Evolutionary conservation across 306 rosid species (phyloP).

Genomic region (Cicer cuneatum): DNA sequence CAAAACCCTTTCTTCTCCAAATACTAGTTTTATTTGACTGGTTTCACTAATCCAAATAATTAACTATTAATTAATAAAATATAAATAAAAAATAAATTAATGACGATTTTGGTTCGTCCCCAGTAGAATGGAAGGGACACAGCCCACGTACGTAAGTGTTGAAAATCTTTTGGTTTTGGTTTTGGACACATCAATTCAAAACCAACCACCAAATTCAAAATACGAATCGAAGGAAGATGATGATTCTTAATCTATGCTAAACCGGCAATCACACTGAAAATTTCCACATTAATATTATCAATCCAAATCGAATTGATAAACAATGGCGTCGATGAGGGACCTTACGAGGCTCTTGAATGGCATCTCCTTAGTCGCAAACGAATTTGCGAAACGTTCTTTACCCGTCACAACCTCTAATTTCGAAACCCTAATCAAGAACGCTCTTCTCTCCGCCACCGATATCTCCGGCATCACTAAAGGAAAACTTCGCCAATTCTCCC

Average conservation of each 20-base stretch:
- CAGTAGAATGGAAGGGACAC: slow-evolving; percentile 24
- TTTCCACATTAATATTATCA: not conserved
- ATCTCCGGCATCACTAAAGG: slow-evolving; percentile 84
- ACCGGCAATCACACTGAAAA: not conserved
- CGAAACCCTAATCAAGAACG: slow-evolving; percentile 59
- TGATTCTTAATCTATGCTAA: not conserved
- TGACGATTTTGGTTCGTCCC: not conserved
- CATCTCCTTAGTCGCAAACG: slow-evolving; percentile 71
- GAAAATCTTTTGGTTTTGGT: not conserved
- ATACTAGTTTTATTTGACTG: too few relatives aligned
- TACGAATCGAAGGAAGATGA: not conserved
- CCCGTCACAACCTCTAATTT: slow-evolving; percentile 51
- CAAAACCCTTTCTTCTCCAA: too few relatives aligned
- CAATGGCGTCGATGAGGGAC: slow-evolving; percentile 49
- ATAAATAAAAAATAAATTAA: not conserved
- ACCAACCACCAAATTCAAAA: slow-evolving; percentile 32
- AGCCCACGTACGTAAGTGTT: slow-evolving; percentile 33
- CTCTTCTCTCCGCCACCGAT: slow-evolving; percentile 72
- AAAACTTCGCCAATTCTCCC: slow-evolving; percentile 51
- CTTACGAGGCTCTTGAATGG: slow-evolving; percentile 64
- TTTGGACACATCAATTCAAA: slow-evolving; percentile 31
- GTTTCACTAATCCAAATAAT: not conserved
- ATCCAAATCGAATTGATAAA: not conserved
- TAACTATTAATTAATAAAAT: not conserved
- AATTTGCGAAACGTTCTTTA: slow-evolving; percentile 59